Percentiles rank a stretch among this genome's conserved stretches.
phyloP scores from a whole-genome alignment of 2,329 filamentous ascomycete genomes.

The Fusarium nanum region DNA sequence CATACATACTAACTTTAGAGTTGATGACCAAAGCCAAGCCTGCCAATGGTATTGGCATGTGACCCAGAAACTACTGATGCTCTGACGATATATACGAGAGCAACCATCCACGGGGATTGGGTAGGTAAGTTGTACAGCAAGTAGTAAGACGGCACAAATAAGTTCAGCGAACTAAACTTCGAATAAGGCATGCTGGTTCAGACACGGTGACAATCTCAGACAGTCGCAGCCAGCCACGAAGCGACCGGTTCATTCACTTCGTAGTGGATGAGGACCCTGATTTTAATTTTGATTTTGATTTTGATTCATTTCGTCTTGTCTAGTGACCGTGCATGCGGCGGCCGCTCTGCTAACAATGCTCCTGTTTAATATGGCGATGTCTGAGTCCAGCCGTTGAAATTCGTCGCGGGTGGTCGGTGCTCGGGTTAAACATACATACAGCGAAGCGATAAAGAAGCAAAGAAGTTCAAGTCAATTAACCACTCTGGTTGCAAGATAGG shows the following conservation, averaged over 20 bases:
- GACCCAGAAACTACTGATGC: background rate
- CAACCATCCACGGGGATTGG: background rate
- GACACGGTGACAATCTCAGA: constrained; percentile 1
- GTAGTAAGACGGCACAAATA: constrained; percentile 27
- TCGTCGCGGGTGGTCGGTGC: constrained; percentile 16
- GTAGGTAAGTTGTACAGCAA: constrained; percentile 10
- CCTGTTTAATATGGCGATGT: constrained; percentile 18
- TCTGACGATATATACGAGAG: constrained; percentile 7
- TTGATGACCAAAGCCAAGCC: constrained; percentile 20
- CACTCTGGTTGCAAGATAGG: constrained; percentile 31
- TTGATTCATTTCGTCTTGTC: background rate
- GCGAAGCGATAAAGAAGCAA: background rate
- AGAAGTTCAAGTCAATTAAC: background rate
- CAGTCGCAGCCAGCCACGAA: constrained; percentile 26
- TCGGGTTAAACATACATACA: background rate
- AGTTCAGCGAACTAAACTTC: background rate
- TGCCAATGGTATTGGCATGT: background rate
- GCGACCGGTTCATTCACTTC: constrained; percentile 10
- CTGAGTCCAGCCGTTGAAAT: constrained; percentile 26
- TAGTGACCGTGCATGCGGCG: constrained; percentile 19
- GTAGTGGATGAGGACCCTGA: constrained; percentile 27
- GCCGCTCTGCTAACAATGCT: constrained; percentile 25
- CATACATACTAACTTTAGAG: background rate
- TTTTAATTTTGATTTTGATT: constrained; percentile 5
- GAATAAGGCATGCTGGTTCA: background rate